phyloP scores from a whole-genome alignment of 2,329 filamentous ascomycete species.

The Aureobasidium zeae region DNA sequence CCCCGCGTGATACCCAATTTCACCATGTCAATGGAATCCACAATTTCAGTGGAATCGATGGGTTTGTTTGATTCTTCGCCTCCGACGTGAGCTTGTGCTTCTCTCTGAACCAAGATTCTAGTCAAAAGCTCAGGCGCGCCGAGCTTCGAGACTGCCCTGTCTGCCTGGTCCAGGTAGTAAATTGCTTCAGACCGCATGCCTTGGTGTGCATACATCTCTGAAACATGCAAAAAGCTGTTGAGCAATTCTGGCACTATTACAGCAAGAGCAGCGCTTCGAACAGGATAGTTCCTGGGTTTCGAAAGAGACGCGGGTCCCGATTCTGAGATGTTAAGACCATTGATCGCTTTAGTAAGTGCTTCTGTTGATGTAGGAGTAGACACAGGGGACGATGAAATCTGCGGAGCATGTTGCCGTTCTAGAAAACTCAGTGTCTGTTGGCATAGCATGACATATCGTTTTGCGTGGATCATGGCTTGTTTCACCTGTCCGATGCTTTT shows the following conservation, averaged over 20 bases:
- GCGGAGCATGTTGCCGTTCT: conserved; percentile 23
- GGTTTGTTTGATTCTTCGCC: not conserved
- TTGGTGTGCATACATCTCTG: conserved; percentile 68
- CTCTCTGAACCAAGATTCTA: not conserved
- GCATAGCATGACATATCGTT: conserved; percentile 7
- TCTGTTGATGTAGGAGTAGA: not conserved
- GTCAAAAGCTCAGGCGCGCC: conserved; percentile 1
- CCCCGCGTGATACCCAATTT: conserved; percentile 1
- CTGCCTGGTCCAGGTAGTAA: conserved; percentile 77
- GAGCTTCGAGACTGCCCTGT: conserved; percentile 55
- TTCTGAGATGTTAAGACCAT: not conserved
- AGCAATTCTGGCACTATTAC: conserved; percentile 55
- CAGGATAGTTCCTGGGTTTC: not conserved
- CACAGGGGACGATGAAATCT: no score
- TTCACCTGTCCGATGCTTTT: conserved; percentile 2
- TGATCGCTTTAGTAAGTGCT: not conserved
- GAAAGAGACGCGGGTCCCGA: not conserved
- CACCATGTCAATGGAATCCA: conserved; percentile 1
- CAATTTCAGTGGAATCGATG: not conserved
- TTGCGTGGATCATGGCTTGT: conserved; percentile 4
- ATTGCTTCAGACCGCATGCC: conserved; percentile 82
- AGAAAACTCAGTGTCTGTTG: conserved; percentile 6
- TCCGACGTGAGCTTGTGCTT: conserved; percentile 6
- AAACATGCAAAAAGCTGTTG: conserved; percentile 61
- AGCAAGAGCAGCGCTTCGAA: not conserved